Conservation (phyloP, 257 asterid genomes). For the Cinchona pubescens region DNA sequence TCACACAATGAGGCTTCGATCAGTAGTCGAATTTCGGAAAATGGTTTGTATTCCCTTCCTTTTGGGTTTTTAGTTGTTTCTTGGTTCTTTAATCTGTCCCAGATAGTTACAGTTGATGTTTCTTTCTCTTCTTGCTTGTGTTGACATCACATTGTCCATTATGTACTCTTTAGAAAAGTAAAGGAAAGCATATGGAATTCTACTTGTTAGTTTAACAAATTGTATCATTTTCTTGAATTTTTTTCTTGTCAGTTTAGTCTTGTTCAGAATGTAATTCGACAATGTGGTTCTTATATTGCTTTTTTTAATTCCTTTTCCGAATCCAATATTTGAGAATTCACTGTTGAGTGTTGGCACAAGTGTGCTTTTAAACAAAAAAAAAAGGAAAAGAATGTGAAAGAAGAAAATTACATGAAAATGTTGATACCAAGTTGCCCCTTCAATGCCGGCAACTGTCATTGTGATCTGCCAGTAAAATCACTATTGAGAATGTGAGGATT, state of each 20-base stretch:
- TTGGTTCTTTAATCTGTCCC: neutral
- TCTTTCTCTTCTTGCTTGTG: neutral
- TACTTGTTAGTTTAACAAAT: neutral
- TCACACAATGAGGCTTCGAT: slow-evolving; percentile 27
- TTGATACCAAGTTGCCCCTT: neutral
- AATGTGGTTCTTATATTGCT: neutral
- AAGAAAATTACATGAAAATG: neutral
- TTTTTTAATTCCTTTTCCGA: neutral
- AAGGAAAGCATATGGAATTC: neutral
- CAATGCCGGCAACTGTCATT: neutral
- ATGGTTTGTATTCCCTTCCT: slow-evolving; percentile 31
- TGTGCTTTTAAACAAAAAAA: neutral
- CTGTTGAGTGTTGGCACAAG: neutral
- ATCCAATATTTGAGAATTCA: neutral
- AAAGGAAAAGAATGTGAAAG: neutral
- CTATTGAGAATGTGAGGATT: neutral
- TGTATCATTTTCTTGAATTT: neutral
- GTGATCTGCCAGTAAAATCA: neutral
- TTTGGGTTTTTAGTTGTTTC: neutral
- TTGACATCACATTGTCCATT: neutral
- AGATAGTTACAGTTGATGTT: neutral
- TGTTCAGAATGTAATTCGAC: neutral
- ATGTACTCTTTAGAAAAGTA: neutral
- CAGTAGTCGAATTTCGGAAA: slow-evolving; percentile 21
- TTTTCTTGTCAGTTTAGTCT: neutral